phyloP scores from a whole-genome alignment of 75 land plant genomes.

The Picea glauca region DNA sequence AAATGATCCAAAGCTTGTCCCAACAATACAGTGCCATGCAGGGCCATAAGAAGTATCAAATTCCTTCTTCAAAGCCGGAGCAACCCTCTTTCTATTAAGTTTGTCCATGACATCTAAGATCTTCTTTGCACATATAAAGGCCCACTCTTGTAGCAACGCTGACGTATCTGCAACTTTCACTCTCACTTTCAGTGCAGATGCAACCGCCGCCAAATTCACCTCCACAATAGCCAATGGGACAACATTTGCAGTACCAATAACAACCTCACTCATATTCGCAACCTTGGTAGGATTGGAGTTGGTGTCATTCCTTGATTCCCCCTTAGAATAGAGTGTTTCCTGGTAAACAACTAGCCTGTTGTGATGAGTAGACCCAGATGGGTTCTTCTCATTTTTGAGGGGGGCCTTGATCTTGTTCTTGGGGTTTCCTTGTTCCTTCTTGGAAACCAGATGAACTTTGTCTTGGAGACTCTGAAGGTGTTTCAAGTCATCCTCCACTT shows the following conservation, averaged over 20 bases:
- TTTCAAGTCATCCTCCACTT: neutral
- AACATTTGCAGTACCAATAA: neutral
- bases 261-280: neutral
- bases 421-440: neutral
- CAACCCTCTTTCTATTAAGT: conserved; percentile 8
- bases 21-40: no score
- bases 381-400: no score
- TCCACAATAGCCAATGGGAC: neutral
- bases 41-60: no score
- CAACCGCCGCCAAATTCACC: conserved; percentile 24
- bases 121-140: conserved; percentile 10
- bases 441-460: neutral
- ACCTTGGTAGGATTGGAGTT: neutral
- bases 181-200: conserved; percentile 13
- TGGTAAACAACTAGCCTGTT: no score
- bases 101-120: conserved; percentile 10
- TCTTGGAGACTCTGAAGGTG: neutral
- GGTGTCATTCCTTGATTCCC: no score
- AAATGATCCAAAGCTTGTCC: no score
- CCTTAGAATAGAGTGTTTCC: no score
- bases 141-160: conserved; percentile 22
- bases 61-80: conserved; percentile 16
- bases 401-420: neutral
- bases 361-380: no score
- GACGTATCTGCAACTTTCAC: conserved; percentile 28